Conservation (phyloP, 768 basidiomycete species). For the Tricholomella constricta region DNA sequence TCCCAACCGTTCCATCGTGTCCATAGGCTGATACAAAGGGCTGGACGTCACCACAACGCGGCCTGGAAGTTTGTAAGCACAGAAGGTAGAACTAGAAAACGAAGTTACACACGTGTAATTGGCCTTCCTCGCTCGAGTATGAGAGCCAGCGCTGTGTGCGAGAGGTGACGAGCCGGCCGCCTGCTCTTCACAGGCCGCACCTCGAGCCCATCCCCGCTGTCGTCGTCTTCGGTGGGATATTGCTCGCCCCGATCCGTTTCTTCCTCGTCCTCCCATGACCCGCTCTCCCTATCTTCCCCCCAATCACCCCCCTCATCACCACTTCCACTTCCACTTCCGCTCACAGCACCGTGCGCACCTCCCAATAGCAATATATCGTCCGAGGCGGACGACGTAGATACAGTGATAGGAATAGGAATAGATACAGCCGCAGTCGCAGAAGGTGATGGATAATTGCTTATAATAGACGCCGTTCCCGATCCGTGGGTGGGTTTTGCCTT, state of each 20-base stretch:
- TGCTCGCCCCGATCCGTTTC: not conserved
- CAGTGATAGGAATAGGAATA: conserved; percentile 4
- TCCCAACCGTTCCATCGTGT: conserved; percentile 67
- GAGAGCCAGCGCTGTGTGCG: conserved; percentile 75
- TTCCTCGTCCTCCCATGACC: not conserved
- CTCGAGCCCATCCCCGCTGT: not conserved
- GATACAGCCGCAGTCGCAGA: not conserved
- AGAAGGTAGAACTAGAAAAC: not conserved
- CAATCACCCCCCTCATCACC: not conserved
- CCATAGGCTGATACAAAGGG: conserved; percentile 83
- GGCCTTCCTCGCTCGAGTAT: conserved; percentile 83
- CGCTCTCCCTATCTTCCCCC: not conserved
- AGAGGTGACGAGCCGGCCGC: conserved; percentile 48
- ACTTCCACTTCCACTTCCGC: not conserved
- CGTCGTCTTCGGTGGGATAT: not conserved
- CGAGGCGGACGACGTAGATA: not conserved
- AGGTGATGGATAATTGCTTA: not conserved
- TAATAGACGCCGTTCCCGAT: not conserved
- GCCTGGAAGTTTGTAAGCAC: conserved; percentile 22
- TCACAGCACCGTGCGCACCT: not conserved
- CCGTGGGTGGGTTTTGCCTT: conserved; percentile 3
- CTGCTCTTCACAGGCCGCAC: conserved; percentile 19
- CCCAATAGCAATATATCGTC: conserved; percentile 1
- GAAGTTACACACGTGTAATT: conserved; percentile 49
- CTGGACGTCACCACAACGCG: conserved; percentile 81